These are phyloP conservation scores for Apiotrichum gamsii DNA, from an alignment of 1,284 basidiomycete genomes.

Conservation along the genomic window DNA sequence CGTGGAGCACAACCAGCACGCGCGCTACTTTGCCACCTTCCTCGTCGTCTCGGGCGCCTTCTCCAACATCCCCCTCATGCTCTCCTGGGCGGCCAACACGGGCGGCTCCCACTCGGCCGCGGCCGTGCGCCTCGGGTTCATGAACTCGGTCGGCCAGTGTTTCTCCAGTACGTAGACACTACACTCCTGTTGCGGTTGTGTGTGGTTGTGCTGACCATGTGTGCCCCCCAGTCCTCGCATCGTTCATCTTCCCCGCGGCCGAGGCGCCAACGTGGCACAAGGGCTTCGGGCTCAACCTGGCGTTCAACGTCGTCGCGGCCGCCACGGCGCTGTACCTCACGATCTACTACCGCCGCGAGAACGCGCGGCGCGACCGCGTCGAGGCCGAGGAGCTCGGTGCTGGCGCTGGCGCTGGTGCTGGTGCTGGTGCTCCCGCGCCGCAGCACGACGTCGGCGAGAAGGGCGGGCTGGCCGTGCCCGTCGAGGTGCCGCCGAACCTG, in stretches of 20 bases:
- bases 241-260: conserved; percentile 21
- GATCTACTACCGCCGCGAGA: conserved; percentile 6
- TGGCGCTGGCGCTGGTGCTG: no score
- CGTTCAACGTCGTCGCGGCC: conserved; percentile 6
- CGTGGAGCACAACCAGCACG: conserved; percentile 21
- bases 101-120: conserved; percentile 13
- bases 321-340: conserved; percentile 9
- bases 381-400: neutral
- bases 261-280: conserved; percentile 19
- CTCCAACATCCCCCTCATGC: conserved; percentile 29
- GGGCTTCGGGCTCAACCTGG: conserved; percentile 20
- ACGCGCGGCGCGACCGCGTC: conserved; percentile 2
- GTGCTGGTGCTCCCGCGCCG: neutral
- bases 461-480: neutral
- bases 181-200: no score
- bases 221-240: conserved; percentile 10
- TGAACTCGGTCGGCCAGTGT: conserved; percentile 7
- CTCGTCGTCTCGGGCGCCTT: conserved; percentile 33
- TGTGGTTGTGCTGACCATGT: no score
- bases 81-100: conserved; percentile 18
- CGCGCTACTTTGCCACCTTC: conserved; percentile 38
- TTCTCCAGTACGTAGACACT: conserved; percentile 12
- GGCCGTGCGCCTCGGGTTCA: conserved; percentile 8
- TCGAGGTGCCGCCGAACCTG: conserved; percentile 3
- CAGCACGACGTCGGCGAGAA: neutral